Conservation (phyloP, 805 yeast species). For the Wickerhamiella kazuoi region DNA sequence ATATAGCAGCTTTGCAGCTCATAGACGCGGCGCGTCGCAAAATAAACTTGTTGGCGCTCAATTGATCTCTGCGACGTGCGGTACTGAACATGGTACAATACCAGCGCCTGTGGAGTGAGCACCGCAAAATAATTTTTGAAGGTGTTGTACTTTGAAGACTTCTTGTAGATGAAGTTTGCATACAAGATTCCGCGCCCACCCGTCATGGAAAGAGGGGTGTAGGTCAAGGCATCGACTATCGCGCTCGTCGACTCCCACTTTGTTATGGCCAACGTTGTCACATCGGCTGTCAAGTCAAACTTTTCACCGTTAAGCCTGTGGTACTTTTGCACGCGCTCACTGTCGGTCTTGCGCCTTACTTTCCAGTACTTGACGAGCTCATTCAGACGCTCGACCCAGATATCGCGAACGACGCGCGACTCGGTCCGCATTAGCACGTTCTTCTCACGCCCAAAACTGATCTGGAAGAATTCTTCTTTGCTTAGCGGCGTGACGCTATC, state of each 20-base stretch:
- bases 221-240: conserved; percentile 33
- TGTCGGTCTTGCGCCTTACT: conserved; percentile 26
- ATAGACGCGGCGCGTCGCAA: conserved; percentile 37
- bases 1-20: conserved; percentile 54
- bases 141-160: conserved; percentile 47
- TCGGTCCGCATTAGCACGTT: conserved; percentile 5
- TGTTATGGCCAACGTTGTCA: conserved; percentile 24
- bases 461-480: conserved; percentile 11
- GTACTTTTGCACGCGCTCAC: conserved; percentile 8
- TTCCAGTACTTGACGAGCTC: conserved; percentile 44
- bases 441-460: conserved; percentile 11
- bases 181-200: conserved; percentile 41
- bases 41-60: conserved; percentile 31
- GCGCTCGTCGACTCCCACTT: conserved; percentile 29
- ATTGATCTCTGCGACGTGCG: conserved; percentile 25
- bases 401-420: conserved; percentile 25
- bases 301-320: background rate
- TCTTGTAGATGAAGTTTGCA: conserved; percentile 53
- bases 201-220: conserved; percentile 40
- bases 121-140: conserved; percentile 47
- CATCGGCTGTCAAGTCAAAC: conserved; percentile 7
- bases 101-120: conserved; percentile 51
- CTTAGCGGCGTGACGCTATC: conserved; percentile 28
- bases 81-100: conserved; percentile 35
- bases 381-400: conserved; percentile 45